Percentiles rank a stretch among this genome's conserved stretches.
These are phyloP conservation scores for Eutrema heterophyllum DNA, from an alignment of 345 rosid species.

Conservation along the genomic window DNA sequence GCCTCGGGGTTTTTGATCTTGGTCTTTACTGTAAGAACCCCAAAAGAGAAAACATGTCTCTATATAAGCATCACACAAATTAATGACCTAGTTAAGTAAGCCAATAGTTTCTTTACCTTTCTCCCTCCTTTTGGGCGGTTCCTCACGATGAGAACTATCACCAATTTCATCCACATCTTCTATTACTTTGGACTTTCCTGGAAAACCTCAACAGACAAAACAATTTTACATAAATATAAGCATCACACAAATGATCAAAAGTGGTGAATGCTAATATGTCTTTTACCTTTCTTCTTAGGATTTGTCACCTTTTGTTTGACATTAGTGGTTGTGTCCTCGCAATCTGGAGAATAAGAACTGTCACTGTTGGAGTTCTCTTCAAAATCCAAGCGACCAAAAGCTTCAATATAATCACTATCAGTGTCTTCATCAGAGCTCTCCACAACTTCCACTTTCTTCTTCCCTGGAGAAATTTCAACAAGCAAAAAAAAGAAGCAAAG, in stretches of 20 bases:
- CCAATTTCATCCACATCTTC: background rate
- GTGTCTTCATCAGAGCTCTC: background rate
- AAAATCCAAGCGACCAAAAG: background rate
- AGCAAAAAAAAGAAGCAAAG: background rate
- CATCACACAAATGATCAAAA: background rate
- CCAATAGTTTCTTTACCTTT: conserved; percentile 1
- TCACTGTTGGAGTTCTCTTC: conserved; percentile 4
- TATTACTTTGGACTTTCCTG: background rate
- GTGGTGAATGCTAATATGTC: background rate
- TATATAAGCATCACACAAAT: background rate
- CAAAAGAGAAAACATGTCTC: background rate
- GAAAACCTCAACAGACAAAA: background rate
- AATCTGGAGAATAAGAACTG: background rate
- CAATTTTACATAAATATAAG: background rate
- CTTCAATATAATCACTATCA: background rate
- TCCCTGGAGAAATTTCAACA: conserved; percentile 10
- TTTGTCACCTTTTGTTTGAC: background rate
- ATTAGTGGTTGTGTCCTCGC: background rate
- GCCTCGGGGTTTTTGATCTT: conserved; percentile 9
- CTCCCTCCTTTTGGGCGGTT: background rate
- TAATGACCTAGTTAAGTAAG: background rate
- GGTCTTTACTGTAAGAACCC: background rate
- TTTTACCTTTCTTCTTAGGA: conserved; percentile 3
- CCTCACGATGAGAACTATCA: background rate
- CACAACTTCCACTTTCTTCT: background rate